phyloP scores from a whole-genome alignment of 208 protist genomes.

The Wallacemonas sp. region DNA sequence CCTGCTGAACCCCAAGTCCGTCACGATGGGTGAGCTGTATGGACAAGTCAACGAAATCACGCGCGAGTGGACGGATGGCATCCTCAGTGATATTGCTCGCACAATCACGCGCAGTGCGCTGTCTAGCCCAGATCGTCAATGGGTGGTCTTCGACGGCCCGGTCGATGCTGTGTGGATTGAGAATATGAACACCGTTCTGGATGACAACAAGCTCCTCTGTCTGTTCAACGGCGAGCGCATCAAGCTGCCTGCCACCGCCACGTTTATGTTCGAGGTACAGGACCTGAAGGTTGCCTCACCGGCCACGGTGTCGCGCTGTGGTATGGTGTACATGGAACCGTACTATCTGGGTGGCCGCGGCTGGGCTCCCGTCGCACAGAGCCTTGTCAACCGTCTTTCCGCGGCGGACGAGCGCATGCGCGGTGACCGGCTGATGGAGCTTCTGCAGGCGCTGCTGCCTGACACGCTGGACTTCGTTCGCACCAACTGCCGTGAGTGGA shows the following conservation, averaged over 20 bases:
- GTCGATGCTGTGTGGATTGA: constrained; percentile 99
- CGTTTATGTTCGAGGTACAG: constrained; percentile 98
- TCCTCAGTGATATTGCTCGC: constrained; percentile 94
- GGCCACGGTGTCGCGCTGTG: constrained; percentile 98
- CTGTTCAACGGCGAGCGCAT: constrained; percentile 97
- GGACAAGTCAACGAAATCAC: constrained; percentile 96
- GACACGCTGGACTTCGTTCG: constrained; percentile 88
- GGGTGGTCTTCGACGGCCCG: constrained; percentile 98
- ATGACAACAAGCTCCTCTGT: constrained; percentile 99
- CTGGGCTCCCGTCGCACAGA: constrained; percentile 82
- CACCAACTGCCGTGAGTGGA: constrained; percentile 86
- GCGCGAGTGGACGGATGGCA: constrained; percentile 96
- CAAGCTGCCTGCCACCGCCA: constrained; percentile 91
- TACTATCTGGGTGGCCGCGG: constrained; percentile 92
- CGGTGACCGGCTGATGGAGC: constrained; percentile 65
- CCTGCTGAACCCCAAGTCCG: constrained; percentile 95
- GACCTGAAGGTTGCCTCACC: constrained; percentile 97
- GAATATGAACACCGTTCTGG: constrained; percentile 99
- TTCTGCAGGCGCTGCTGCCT: constrained; percentile 73
- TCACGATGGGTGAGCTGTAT: constrained; percentile 97
- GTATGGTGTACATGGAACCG: constrained; percentile 98
- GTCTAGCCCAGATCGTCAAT: constrained; percentile 84
- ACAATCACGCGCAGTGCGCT: constrained; percentile 75
- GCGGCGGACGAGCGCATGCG: constrained; percentile 37
- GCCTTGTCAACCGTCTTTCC: constrained; percentile 55